Evolutionary conservation across 345 rosid genomes (phyloP), one percentile per base, ranked within the genome.

Genomic region (Viola odorata): DNA sequence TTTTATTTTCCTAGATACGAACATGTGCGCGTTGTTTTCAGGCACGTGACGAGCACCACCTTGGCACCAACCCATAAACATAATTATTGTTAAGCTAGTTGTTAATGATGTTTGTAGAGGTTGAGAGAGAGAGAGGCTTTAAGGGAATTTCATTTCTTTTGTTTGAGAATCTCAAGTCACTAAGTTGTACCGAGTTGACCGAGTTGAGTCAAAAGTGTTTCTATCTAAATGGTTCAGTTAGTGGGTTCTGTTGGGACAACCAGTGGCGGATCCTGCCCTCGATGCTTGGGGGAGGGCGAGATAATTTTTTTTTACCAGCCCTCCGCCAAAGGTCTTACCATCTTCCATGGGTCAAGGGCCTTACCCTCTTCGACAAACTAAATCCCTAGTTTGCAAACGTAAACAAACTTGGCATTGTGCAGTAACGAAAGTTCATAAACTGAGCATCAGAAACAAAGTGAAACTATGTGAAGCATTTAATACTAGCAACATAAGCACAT

Each of bases 171-270:
- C 48, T 56, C 3, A 11, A 63, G 23, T 15, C 53, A 11, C 39
- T 6, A 7, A 40, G 52, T 48, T 38, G 5, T 9, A 60, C 40
- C 7, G 8, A 32, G 62, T 53, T 16, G 58, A 52, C 40, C 44
- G 53, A 6, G 5, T 38, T 47, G 50, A 47, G 50, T 47, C 13
- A 47, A 47, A 6, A 47, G 32, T 23, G 32, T n/a, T 4, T n/a
- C 5, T 47, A 47, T 56, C 36, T 45, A 39, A 53, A 82, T 82
- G 87, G 87, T 82, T 72, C 79, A 80, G 63, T 17, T 73, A 69
- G 80, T 72, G 84, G 63, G 37, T 39, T 64, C 83, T 12, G n/a
- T 36, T 0, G 37, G 42, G 41, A 58, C 57, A 16, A 62, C n/a
- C n/a, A 23, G 2, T 23, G 32, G 32, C 32, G 2, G 32, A 23